Evolutionary conservation across 805 yeast genomes (phyloP).

Genomic region (Myxozyma vanderwaltii): DNA sequence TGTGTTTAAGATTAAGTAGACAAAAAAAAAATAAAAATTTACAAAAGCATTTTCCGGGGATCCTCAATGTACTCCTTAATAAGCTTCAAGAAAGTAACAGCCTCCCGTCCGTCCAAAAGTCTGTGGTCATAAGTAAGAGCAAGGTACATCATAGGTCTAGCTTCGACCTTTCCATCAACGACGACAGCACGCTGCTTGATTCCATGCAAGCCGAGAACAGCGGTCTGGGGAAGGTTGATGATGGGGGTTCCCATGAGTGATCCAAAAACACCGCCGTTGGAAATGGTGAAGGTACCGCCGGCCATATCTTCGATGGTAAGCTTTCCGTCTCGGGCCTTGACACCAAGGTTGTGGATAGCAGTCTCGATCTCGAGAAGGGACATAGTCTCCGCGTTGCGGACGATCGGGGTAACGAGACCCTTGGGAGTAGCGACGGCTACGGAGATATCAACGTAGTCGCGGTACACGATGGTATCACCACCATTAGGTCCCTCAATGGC

Average conservation of each 20-base stretch:
- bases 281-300: slow-evolving; percentile 98
- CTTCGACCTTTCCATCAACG: slow-evolving; percentile 91
- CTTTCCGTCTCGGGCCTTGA: slow-evolving; percentile 95
- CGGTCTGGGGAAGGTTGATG: slow-evolving; percentile 97
- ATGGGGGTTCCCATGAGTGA: slow-evolving; percentile 98
- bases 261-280: slow-evolving; percentile 99
- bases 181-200: slow-evolving; percentile 97
- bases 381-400: slow-evolving; percentile 92
- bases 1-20: neutral
- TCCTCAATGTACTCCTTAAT: slow-evolving; percentile 97
- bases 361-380: slow-evolving; percentile 86
- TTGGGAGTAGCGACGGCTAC: slow-evolving; percentile 99
- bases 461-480: slow-evolving; percentile 88
- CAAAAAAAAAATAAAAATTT: slow-evolving; percentile 9
- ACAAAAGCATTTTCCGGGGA: slow-evolving; percentile 94
- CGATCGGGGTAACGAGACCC: slow-evolving; percentile 97
- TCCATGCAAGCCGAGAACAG: slow-evolving; percentile 96
- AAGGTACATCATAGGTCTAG: slow-evolving; percentile 99
- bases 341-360: slow-evolving; percentile 78
- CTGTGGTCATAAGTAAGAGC: slow-evolving; percentile 99
- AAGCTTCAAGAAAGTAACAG: slow-evolving; percentile 93
- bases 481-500: slow-evolving; percentile 72
- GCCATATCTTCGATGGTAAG: slow-evolving; percentile 97
- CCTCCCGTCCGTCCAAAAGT: slow-evolving; percentile 97
- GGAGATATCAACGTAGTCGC: slow-evolving; percentile 95